These are phyloP conservation scores for Paraconiothyrium sp. DNA, from an alignment of 2,329 filamentous ascomycete species.

Conservation along the genomic window DNA sequence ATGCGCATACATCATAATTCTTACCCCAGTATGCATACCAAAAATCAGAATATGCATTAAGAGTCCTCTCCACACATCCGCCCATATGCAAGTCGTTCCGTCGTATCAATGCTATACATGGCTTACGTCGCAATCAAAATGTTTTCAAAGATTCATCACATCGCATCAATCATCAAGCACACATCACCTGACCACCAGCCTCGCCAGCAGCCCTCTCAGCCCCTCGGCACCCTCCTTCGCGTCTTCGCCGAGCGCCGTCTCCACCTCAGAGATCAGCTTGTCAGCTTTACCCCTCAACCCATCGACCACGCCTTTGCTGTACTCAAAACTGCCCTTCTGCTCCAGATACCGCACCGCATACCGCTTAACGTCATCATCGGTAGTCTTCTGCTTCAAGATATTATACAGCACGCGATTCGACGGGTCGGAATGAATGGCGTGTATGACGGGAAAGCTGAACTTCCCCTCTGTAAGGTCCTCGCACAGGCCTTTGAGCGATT, in stretches of 20 bases:
- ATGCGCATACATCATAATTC: not conserved
- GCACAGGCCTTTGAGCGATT: constrained; percentile 89
- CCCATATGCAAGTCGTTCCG: not conserved
- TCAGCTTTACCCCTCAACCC: constrained; percentile 56
- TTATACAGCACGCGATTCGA: constrained; percentile 83
- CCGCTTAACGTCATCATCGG: constrained; percentile 85
- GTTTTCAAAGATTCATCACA: not conserved
- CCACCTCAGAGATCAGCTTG: constrained; percentile 54
- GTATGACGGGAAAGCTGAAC: constrained; percentile 95
- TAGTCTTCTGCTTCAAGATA: constrained; percentile 89
- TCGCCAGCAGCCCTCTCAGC: constrained; percentile 50
- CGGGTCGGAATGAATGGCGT: constrained; percentile 83
- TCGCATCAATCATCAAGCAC: not conserved
- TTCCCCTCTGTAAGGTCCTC: constrained; percentile 97
- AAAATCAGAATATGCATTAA: constrained; percentile 29
- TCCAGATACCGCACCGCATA: constrained; percentile 95
- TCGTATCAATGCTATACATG: not conserved
- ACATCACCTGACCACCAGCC: constrained; percentile 44
- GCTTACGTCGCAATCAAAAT: not conserved
- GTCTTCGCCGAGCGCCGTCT: constrained; percentile 48
- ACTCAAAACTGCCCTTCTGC: constrained; percentile 86
- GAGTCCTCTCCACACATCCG: not conserved
- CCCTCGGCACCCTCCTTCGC: constrained; percentile 51
- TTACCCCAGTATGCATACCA: not conserved
- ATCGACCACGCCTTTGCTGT: constrained; percentile 72